A percentile compares a stretch with the other conserved stretches of the same genome.
Conservation (phyloP, 2,329 filamentous ascomycete genomes). For the Aspergillus luchuensis region DNA sequence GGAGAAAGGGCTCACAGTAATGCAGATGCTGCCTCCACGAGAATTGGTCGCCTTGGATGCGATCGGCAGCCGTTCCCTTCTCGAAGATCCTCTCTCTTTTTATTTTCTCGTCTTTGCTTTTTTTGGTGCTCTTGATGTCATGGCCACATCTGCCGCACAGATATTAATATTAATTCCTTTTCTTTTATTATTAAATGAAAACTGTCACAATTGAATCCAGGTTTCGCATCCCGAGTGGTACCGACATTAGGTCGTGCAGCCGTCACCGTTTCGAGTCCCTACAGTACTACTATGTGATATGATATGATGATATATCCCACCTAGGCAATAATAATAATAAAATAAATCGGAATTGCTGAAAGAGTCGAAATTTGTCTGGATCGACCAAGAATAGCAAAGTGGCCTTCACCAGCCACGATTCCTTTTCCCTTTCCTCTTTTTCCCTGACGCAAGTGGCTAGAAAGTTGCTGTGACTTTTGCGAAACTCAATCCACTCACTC, state of each 20-base stretch:
- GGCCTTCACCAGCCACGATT: slow-evolving; percentile 10
- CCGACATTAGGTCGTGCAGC: too few relatives aligned
- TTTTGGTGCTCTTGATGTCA: neutral
- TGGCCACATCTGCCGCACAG: neutral
- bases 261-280: too few relatives aligned
- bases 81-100: neutral
- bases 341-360: too few relatives aligned
- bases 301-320: too few relatives aligned
- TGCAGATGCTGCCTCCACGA: neutral
- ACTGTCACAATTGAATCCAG: too few relatives aligned
- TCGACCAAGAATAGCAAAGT: neutral
- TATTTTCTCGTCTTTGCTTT: too few relatives aligned
- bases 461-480: neutral
- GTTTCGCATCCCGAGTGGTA: too few relatives aligned
- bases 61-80: neutral
- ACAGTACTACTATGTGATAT: too few relatives aligned
- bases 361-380: too few relatives aligned
- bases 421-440: neutral
- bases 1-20: neutral
- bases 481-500: slow-evolving; percentile 7
- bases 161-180: neutral
- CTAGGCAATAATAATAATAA: too few relatives aligned
- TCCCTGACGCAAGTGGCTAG: slow-evolving; percentile 17
- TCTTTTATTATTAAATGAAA: neutral
- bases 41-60: neutral